phyloP scores from a whole-genome alignment of 495 filamentous ascomycete genomes.

The Aspergillus wentii region DNA sequence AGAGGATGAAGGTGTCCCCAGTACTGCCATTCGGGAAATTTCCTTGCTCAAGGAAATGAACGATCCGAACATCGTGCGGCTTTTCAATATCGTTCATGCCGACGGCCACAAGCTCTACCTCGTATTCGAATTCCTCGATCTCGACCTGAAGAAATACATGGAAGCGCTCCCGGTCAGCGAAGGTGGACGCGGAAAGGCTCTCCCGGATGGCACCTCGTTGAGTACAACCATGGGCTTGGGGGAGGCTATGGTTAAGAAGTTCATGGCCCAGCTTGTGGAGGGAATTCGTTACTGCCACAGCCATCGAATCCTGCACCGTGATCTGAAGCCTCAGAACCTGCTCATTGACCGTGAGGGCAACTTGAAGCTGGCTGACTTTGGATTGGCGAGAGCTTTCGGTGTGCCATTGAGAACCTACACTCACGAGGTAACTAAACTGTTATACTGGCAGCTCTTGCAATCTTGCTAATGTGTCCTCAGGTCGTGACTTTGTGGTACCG shows the following conservation, averaged over 20 bases:
- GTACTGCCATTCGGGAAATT: constrained; percentile 95
- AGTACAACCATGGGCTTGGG: constrained; percentile 75
- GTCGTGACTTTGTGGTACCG: constrained; percentile 99
- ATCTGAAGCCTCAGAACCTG: constrained; percentile 97
- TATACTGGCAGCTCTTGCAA: neutral
- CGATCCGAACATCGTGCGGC: constrained; percentile 87
- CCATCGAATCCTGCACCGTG: constrained; percentile 89
- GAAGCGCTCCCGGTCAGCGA: constrained; percentile 88
- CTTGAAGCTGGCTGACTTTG: constrained; percentile 96
- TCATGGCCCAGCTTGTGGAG: constrained; percentile 90
- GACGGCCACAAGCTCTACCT: constrained; percentile 96
- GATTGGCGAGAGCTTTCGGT: constrained; percentile 91
- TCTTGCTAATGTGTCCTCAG: constrained; percentile 25
- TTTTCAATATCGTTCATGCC: constrained; percentile 93
- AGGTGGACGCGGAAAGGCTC: constrained; percentile 81
- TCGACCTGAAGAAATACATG: constrained; percentile 98
- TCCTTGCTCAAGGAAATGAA: constrained; percentile 95
- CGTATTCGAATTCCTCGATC: constrained; percentile 90
- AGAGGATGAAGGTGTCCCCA: constrained; percentile 95
- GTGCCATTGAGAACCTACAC: constrained; percentile 96
- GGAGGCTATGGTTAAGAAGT: constrained; percentile 90
- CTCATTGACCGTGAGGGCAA: constrained; percentile 94
- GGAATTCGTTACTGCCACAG: constrained; percentile 95
- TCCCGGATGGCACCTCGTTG: constrained; percentile 73
- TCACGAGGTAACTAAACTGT: constrained; percentile 61